These are phyloP conservation scores for Pythium catenulatum DNA, from an alignment of 352 stramenopile genomes.

Conservation along the genomic window DNA sequence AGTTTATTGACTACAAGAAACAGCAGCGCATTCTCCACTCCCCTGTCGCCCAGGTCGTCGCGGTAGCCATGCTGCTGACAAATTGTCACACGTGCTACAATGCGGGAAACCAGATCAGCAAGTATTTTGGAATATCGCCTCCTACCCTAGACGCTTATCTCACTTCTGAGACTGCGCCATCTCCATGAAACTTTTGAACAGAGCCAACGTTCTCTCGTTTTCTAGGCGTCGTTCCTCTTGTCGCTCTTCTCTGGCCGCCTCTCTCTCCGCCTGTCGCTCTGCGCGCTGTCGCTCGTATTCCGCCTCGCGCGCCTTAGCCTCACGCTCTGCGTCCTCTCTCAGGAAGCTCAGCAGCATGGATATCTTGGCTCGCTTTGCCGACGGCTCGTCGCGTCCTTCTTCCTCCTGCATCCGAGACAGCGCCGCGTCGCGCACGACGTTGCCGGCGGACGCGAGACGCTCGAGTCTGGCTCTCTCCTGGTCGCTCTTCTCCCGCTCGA, in stretches of 20 bases:
- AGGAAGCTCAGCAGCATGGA: neutral
- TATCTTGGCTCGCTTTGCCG: neutral
- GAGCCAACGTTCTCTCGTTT: neutral
- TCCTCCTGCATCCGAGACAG: neutral
- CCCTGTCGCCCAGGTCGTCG: slow-evolving; percentile 12
- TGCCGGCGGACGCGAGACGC: too few relatives aligned
- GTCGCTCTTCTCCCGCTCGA: neutral
- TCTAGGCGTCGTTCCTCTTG: neutral
- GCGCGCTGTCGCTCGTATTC: neutral
- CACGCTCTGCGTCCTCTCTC: neutral
- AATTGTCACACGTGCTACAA: slow-evolving; percentile 39
- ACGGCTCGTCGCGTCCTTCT: neutral
- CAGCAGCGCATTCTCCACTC: slow-evolving; percentile 8
- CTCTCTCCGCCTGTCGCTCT: neutral
- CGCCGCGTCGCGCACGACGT: neutral
- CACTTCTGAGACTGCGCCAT: neutral
- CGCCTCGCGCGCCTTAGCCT: neutral
- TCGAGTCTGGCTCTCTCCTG: neutral
- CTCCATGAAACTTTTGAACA: neutral
- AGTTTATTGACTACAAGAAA: slow-evolving; percentile 34
- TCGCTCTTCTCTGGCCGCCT: neutral
- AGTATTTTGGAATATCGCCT: slow-evolving; percentile 34
- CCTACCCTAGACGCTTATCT: slow-evolving; percentile 28
- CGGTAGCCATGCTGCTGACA: slow-evolving; percentile 24
- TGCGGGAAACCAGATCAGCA: slow-evolving; percentile 27